Conservation (phyloP, 1,284 basidiomycete species). For the Papiliotrema nemorosa region DNA sequence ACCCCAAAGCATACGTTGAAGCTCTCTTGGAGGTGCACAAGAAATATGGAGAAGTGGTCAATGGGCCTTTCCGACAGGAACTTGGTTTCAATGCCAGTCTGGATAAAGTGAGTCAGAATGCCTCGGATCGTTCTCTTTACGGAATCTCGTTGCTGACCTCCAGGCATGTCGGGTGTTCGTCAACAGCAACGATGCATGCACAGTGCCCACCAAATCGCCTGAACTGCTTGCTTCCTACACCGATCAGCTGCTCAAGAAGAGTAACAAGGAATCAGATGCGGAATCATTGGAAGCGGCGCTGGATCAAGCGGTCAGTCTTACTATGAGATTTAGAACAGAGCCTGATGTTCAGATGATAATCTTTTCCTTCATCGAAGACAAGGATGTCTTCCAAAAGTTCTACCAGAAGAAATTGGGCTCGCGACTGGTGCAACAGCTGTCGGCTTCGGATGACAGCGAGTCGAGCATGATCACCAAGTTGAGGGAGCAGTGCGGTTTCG, state of each 20-base stretch:
- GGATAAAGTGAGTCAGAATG: conserved; percentile 59
- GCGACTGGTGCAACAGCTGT: conserved; percentile 86
- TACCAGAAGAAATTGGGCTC: conserved; percentile 96
- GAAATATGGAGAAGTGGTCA: conserved; percentile 88
- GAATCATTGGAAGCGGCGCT: conserved; percentile 88
- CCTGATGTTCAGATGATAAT: conserved; percentile 72
- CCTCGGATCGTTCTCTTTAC: background rate
- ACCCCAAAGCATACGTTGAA: conserved; percentile 90
- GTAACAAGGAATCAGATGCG: conserved; percentile 85
- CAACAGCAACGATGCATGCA: conserved; percentile 89
- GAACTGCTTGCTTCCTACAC: conserved; percentile 93
- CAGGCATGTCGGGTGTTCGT: conserved; percentile 94
- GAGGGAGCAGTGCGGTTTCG: conserved; percentile 97
- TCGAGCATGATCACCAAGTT: conserved; percentile 98
- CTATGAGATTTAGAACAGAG: background rate
- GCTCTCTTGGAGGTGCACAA: conserved; percentile 85
- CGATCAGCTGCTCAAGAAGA: conserved; percentile 87
- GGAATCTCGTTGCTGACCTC: background rate
- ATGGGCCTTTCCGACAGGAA: conserved; percentile 86
- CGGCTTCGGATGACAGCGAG: conserved; percentile 95
- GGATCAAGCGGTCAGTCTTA: conserved; percentile 75
- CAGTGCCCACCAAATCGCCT: conserved; percentile 83
- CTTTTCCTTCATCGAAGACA: conserved; percentile 99
- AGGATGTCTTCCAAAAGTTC: conserved; percentile 99
- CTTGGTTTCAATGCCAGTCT: conserved; percentile 92